Conservation (phyloP, 2,329 filamentous ascomycete genomes). For the Orbilia oligospora region DNA sequence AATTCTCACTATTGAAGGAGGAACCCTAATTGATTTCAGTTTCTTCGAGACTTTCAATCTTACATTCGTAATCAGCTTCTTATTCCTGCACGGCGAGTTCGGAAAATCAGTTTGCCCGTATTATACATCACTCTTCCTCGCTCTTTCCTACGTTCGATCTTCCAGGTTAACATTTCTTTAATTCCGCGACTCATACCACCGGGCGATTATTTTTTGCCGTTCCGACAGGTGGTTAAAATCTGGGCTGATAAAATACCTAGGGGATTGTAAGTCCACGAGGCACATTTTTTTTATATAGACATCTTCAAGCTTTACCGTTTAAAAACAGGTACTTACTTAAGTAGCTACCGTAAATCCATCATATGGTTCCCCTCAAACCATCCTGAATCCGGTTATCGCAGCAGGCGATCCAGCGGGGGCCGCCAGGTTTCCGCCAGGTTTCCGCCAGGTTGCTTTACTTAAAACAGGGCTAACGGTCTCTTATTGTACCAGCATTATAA, state of each 20-base stretch:
- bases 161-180: neutral
- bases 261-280: slow-evolving; percentile 6
- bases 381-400: slow-evolving; percentile 53
- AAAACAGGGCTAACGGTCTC: slow-evolving; percentile 53
- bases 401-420: slow-evolving; percentile 47
- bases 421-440: slow-evolving; percentile 22
- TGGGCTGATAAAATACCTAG: slow-evolving; percentile 20
- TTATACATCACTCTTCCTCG: neutral
- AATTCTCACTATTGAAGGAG: neutral
- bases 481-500: slow-evolving; percentile 37
- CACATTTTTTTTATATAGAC: slow-evolving; percentile 18
- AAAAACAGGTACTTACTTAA: neutral
- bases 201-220: neutral
- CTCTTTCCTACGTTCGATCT: neutral
- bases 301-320: neutral
- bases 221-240: slow-evolving; percentile 4
- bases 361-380: slow-evolving; percentile 34
- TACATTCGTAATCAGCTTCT: slow-evolving; percentile 6
- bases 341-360: slow-evolving; percentile 18
- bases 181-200: neutral
- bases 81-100: neutral
- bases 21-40: slow-evolving; percentile 24
- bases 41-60: neutral
- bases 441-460: slow-evolving; percentile 25
- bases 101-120: slow-evolving; percentile 23